Evolutionary conservation across 2,329 filamentous ascomycete genomes (phyloP), one percentile per base, ranked within the genome.

Genomic region (Ophiostoma novo-ulmi): DNA sequence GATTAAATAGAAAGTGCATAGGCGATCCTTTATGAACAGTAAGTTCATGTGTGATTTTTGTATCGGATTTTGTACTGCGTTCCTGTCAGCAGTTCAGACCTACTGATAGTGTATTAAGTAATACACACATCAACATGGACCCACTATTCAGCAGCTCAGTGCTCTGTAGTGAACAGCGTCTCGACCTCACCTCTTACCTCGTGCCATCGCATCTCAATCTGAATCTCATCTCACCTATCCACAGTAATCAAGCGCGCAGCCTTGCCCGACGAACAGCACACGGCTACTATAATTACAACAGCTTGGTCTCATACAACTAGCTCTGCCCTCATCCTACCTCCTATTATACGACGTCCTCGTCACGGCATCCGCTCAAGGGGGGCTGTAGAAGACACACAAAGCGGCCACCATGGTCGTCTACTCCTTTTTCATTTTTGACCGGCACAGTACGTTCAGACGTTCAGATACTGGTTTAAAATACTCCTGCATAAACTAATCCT

Each of bases 371-470:
- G 63, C 36, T 17, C 10, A 64, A 14, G 20, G 26, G 67, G 67
- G 67, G n/a, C 31, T 63, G 69, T 55, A 63, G 58, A 69, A 63
- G 70, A 64, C 44, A 48, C 44, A 11, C 58, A 31, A 31, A 31
- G 31, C 52, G 31, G 69, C 70, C 20, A 83, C 76, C 78, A 98
- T 99, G 95, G 89, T 91, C 73, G 91, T 98, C 80, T 98, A 96
- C 82, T 94, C 93, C 72, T 97, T 99, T 82, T 97, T 97, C 85
- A 97, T 99, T 79, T 99, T 99, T 80, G 95, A 99, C 82, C 91
- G 95, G 75, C 95, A 99, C 82, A 97, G 95, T 97, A 85, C 78
- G 87, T 77, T 36, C n/a, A 31, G 22, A 31, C 31, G 31, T 31
- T 31, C 31, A 31, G 31, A 31, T 3, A 31, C 31, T 31, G 31